phyloP scores from a whole-genome alignment of 2,329 filamentous ascomycete genomes.

The Cladophialophora chaetospira region DNA sequence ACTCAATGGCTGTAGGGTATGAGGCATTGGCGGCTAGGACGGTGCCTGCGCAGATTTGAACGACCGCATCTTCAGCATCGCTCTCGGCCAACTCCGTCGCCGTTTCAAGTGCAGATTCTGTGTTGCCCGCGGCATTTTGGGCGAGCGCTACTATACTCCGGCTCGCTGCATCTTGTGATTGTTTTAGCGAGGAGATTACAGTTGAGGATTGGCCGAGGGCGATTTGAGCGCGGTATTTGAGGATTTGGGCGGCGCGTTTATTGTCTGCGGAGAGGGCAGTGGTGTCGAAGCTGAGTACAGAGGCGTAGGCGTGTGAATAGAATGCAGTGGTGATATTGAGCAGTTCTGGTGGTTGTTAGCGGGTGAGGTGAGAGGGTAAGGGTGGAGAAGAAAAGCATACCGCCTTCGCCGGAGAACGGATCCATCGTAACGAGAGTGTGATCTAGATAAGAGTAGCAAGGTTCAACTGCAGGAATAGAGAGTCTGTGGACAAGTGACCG shows the following conservation, averaged over 20 bases:
- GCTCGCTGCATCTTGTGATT: constrained; percentile 69
- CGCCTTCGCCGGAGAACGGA: constrained; percentile 66
- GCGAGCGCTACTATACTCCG: constrained; percentile 77
- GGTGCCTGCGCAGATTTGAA: constrained; percentile 80
- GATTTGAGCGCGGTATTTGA: constrained; percentile 79
- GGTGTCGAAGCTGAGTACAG: constrained; percentile 83
- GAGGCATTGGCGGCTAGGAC: constrained; percentile 78
- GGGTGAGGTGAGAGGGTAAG: constrained; percentile 15
- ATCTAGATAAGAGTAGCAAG: too few relatives aligned
- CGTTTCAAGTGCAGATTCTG: constrained; percentile 62
- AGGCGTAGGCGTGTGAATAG: constrained; percentile 78
- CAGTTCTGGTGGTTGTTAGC: constrained; percentile 53
- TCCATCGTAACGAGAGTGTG: constrained; percentile 53
- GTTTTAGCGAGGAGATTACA: constrained; percentile 68
- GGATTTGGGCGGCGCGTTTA: constrained; percentile 71
- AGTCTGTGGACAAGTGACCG: too few relatives aligned
- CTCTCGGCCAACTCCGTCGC: constrained; percentile 69
- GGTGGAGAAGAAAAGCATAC: constrained; percentile 38
- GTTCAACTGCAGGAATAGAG: too few relatives aligned
- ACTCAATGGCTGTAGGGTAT: constrained; percentile 78
- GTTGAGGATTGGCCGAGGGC: constrained; percentile 76
- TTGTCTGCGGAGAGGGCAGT: constrained; percentile 78
- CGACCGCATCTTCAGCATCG: constrained; percentile 71
- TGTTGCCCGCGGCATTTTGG: constrained; percentile 59
- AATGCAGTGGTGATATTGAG: constrained; percentile 69